Base-by-base conservation (phyloP, 2,329 filamentous ascomycete species). In the Boeremia exigua region DNA sequence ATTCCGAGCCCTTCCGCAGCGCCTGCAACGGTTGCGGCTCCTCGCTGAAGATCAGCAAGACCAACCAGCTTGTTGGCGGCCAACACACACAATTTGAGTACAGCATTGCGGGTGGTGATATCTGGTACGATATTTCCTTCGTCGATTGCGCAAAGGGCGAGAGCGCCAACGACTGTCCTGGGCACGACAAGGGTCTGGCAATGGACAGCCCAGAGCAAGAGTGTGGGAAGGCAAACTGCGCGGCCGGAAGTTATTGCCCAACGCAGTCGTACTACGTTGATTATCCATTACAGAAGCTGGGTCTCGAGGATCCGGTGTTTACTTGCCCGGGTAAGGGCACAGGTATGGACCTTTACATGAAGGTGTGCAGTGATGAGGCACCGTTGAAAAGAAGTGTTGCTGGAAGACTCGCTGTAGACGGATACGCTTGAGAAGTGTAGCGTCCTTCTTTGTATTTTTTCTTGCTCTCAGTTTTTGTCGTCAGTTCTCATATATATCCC, bases 81-180 rank as follows among this genome's bases (percentile, higher is more conserved):
- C 44, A 60, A 14, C 67, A 69, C 14, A 70, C 68, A 3, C 68
- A 71, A 38, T 69, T 69, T 42, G 67, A 71, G 25, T 71, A 71
- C 59, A 60, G 58, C 51, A 61, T 68, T 33, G 54, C 53, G 12
- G 49, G 45, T 12, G 54, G 50, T 40, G 53, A 60, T 30, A 28
- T 71, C 19, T 71, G 62, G 61, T 71, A 64, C 56, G 66, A 71
- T 46, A 66, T 71, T 46, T 69, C 67, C 1, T 66, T 69, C 23
- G 67, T 71, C 45, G 58, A 71, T 48, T 71, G 68, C 45, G 67
- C 66, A 4, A 54, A 62, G 6, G 66, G 62, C 34, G 54, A 67
- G 37, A 58, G 47, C 19, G 63, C 65, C 3, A 54, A 28, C 12
- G 42, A 54, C 30, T 71, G 67, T 52, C 68, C 67, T 1, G 68